Evolutionary conservation across 768 basidiomycete species (phyloP).

Genomic region (Kwoniella dendrophila): DNA sequence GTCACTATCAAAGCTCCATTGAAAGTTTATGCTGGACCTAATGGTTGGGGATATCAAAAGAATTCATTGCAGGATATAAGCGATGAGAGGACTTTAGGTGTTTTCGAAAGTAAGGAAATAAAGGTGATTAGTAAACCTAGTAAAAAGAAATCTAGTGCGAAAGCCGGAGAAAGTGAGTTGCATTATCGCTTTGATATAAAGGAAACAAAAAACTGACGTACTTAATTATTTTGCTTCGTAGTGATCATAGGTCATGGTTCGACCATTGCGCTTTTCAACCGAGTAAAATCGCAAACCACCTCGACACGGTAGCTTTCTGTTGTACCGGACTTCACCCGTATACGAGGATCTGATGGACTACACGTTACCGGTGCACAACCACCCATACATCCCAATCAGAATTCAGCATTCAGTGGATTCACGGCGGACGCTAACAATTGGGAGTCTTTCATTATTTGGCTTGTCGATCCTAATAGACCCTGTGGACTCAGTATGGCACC

Average conservation of each 20-base stretch:
- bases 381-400: constrained; percentile 65
- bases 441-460: constrained; percentile 87
- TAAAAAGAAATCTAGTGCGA: constrained; percentile 92
- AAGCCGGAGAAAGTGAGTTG: constrained; percentile 82
- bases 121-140: constrained; percentile 98
- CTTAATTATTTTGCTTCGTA: too few relatives aligned
- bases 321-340: constrained; percentile 85
- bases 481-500: constrained; percentile 73
- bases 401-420: constrained; percentile 64
- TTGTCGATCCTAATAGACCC: constrained; percentile 87
- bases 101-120: constrained; percentile 91
- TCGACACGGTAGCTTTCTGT: constrained; percentile 96
- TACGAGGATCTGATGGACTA: constrained; percentile 90
- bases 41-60: constrained; percentile 64
- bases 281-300: constrained; percentile 91
- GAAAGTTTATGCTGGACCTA: constrained; percentile 51
- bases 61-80: constrained; percentile 63
- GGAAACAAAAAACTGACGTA: too few relatives aligned
- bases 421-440: constrained; percentile 44
- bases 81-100: constrained; percentile 79
- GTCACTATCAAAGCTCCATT: constrained; percentile 60
- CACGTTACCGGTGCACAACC: constrained; percentile 77
- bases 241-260: constrained; percentile 96
- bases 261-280: constrained; percentile 91
- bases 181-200: not conserved